Conservation (phyloP, 768 basidiomycete species). For the Xanthoconium stramineum region DNA sequence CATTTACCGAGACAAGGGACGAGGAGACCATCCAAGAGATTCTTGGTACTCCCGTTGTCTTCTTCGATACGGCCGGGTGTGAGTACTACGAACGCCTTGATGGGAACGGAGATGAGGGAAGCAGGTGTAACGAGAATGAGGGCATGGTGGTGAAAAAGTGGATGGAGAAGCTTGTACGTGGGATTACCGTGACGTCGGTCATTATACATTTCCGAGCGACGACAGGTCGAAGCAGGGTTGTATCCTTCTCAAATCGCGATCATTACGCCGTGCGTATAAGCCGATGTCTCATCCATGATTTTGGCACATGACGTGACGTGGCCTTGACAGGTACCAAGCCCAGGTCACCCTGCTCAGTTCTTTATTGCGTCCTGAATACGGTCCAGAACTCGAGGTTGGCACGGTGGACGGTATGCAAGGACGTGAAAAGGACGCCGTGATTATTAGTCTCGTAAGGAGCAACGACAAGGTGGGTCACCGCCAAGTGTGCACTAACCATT, state of each 20-base stretch:
- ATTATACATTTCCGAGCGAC: background rate
- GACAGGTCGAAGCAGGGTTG: constrained; percentile 59
- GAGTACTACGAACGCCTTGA: constrained; percentile 88
- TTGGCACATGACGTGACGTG: background rate
- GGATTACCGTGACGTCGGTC: background rate
- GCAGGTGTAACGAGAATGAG: constrained; percentile 93
- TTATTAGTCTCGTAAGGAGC: constrained; percentile 90
- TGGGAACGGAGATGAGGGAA: constrained; percentile 82
- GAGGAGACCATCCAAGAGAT: constrained; percentile 73
- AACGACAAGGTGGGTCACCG: constrained; percentile 62
- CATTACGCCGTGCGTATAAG: constrained; percentile 72
- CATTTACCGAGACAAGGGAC: constrained; percentile 32
- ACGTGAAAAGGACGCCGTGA: constrained; percentile 89
- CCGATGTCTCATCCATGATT: too few species aligned
- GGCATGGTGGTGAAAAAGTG: constrained; percentile 80
- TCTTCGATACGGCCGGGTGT: constrained; percentile 92
- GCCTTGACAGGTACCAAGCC: constrained; percentile 70
- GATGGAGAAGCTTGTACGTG: constrained; percentile 72
- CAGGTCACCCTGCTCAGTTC: constrained; percentile 86
- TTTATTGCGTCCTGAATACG: constrained; percentile 68
- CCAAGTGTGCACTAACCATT: constrained; percentile 2
- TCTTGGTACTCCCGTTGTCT: constrained; percentile 76
- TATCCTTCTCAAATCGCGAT: constrained; percentile 74
- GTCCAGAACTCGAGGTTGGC: constrained; percentile 77
- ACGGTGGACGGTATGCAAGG: constrained; percentile 98